Evolutionary conservation across 106 monocot species (phyloP), one percentile per base, ranked within the genome.

Genomic region (Dendrobium nobile): DNA sequence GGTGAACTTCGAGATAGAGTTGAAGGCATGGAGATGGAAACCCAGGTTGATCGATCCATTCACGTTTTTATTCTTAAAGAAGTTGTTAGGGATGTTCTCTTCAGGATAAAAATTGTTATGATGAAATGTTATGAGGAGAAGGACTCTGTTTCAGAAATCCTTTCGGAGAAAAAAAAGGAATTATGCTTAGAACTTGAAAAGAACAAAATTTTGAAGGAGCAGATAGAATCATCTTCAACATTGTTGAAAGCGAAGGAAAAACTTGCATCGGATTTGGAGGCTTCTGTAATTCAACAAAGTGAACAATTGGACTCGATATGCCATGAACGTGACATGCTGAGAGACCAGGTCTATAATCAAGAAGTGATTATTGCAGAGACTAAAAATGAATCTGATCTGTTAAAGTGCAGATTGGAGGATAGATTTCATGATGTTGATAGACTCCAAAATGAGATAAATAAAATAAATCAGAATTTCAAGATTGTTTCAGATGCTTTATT

Each of bases 391-490:
- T 68, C 24, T 24, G 75, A 89, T 82, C 72, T 78, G 16, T 55
- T 86, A 9, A 84, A 73, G 19, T 37, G 56, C 48, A 85, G 72
- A 84, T 67, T 95, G 78, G 81, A 92, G 67, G 82, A 79, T 77
- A 54, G 79, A 75, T 72, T 83, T 81, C 82, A 83, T 42, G 73
- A 85, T 70, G 47, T 82, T 77, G 80, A 84, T 31, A 51, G 64
- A 44, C 79, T 77, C 85, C 81, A 88, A 80, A 74, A 73, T 37
- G 73, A 85, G 61, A 59, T 86, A 19, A 77, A 9, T 59, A 79
- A 80, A 59, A 55, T 87, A 37, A 87, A 88, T 67, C 64, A 91
- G 73, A 88, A 86, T 72, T 47, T 91, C 27, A 77, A 73, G 40
- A 42, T 73, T 67, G 41, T 80, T 16, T 83, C 77, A 9, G 73